Evolutionary conservation across 2,329 filamentous ascomycete species (phyloP).

Genomic region (Nemania sp.): DNA sequence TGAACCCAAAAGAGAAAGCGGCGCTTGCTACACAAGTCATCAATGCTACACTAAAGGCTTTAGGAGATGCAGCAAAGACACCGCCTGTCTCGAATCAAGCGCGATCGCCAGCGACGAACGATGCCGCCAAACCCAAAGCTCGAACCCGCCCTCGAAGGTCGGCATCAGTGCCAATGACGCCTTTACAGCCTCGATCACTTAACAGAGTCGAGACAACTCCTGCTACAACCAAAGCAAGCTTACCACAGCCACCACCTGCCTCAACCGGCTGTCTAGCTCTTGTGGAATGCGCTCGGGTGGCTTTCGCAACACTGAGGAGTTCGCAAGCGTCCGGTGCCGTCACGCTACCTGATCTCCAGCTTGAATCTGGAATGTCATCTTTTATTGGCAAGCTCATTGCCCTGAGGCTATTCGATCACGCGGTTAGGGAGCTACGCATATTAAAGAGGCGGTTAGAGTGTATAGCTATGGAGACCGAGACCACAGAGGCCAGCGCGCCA

Average conservation of each 20-base stretch:
- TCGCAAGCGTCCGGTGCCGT: slow-evolving; percentile 66
- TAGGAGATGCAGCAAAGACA: slow-evolving; percentile 74
- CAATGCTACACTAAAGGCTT: slow-evolving; percentile 75
- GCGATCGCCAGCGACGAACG: slow-evolving; percentile 53
- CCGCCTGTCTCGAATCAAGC: slow-evolving; percentile 49
- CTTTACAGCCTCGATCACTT: slow-evolving; percentile 70
- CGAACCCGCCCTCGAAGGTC: slow-evolving; percentile 65
- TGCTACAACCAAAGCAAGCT: slow-evolving; percentile 53
- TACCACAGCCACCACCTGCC: slow-evolving; percentile 41
- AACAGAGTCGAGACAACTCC: slow-evolving; percentile 71
- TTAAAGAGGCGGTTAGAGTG: slow-evolving; percentile 73
- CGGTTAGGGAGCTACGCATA: slow-evolving; percentile 74
- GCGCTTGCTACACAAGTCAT: slow-evolving; percentile 78
- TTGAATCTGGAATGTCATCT: slow-evolving; percentile 79
- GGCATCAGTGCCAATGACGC: slow-evolving; percentile 69
- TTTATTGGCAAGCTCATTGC: slow-evolving; percentile 74
- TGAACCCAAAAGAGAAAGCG: slow-evolving; percentile 71
- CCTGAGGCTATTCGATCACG: slow-evolving; percentile 74
- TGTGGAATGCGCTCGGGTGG: slow-evolving; percentile 76
- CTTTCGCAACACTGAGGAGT: slow-evolving; percentile 73
- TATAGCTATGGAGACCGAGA: slow-evolving; percentile 42
- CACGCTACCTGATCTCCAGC: slow-evolving; percentile 71
- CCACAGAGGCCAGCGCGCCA: slow-evolving; percentile 52
- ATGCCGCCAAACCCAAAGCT: slow-evolving; percentile 53
- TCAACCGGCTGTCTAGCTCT: slow-evolving; percentile 65